Evolutionary conservation across 768 basidiomycete species (phyloP), one percentile per base, ranked within the genome.

Genomic region (Boletus sensibilis): DNA sequence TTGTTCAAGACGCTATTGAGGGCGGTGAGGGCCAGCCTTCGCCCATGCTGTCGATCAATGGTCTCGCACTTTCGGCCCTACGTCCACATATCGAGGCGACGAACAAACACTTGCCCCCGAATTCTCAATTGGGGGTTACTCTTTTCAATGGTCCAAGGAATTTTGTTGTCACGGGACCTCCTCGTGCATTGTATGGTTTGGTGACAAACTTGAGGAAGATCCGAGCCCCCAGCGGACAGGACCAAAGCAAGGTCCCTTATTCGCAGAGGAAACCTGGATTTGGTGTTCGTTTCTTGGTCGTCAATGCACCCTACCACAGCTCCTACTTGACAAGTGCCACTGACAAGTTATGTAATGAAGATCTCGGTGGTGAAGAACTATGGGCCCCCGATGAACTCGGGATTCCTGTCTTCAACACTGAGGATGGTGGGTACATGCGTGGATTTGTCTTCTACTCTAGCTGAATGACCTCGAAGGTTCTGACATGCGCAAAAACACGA

Each of bases 231-330:
- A 79, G 79, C 20, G 93, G 93, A 37, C 78, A 88, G 34, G 97
- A 99, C 64, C 97, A 99, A 74, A 92, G 88, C 82, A 97, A 97
- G 76, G 78, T 84, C 3, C 91, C 94, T 11, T 96, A 88, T 77
- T 96, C 94, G 9, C 94, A 98, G 77, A 84, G 97, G 64, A 96
- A 96, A 74, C 87, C 91, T 7, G 90, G 92, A 6, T 98, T 99
- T 74, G 88, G 85, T 41, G 83, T 90, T 46, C 87, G 97, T 43
- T 99, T 98, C 80, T 77, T 99, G 65, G 88, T 92, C n/a, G 90
- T 99, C 67, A 89, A 86, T 51, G 96, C 94, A 2, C 97, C 97
- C 1, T 99, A 94, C 76, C 97, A 99, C 79, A 95, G 94, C 72
- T 76, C 78, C 20, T 96, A 98, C 73, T 78, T 99, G 52, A 68